phyloP scores from a whole-genome alignment of 306 rosid species.

The Chamaecrista fasciculata region DNA sequence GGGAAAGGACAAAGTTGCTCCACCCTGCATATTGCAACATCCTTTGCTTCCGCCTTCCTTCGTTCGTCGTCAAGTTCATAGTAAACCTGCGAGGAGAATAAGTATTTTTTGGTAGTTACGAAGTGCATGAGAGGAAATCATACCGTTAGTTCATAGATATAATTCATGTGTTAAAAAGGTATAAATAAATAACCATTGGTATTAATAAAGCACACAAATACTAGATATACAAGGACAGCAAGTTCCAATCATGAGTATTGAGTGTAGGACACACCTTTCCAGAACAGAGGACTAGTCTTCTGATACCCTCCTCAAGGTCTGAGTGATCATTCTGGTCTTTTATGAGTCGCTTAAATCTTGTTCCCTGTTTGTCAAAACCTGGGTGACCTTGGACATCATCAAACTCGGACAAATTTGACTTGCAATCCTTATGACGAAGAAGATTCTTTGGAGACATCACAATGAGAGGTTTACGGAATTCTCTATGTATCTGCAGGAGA shows the following conservation, averaged over 20 bases:
- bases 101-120: background rate
- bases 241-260: background rate
- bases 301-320: constrained; percentile 76
- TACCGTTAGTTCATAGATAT: too few relatives aligned
- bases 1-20: constrained; percentile 98
- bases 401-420: constrained; percentile 87
- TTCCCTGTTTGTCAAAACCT: constrained; percentile 98
- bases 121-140: constrained; percentile 17
- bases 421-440: constrained; percentile 88
- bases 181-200: background rate
- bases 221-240: background rate
- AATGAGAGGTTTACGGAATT: constrained; percentile 90
- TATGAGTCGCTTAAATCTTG: constrained; percentile 94
- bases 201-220: background rate
- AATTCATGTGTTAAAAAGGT: background rate
- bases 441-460: constrained; percentile 96
- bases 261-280: constrained; percentile 64
- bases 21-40: constrained; percentile 90
- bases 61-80: constrained; percentile 88
- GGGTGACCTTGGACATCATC: constrained; percentile 99
- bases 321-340: constrained; percentile 84
- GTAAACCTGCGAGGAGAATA: constrained; percentile 58
- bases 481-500: constrained; percentile 72
- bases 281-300: constrained; percentile 89
- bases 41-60: constrained; percentile 63